These are phyloP conservation scores for Amanita pallidorosea DNA, from an alignment of 768 basidiomycete species.

Conservation along the genomic window DNA sequence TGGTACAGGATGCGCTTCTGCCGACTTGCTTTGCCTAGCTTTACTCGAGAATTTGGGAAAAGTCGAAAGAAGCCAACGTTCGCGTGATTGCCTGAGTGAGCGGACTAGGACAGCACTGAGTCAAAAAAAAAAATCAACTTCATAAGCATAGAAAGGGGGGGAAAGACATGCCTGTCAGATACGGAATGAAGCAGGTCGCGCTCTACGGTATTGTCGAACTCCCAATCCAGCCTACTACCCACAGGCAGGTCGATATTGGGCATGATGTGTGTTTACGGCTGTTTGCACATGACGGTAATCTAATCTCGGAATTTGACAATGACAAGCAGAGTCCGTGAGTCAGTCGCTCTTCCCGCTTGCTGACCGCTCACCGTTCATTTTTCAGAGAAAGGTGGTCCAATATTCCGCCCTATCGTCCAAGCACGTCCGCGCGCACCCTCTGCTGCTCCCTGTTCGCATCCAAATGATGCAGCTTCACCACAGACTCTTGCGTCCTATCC, in stretches of 20 bases:
- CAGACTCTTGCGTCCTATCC: neutral
- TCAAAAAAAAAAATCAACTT: neutral
- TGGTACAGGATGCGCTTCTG: constrained; percentile 28
- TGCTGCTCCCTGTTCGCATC: neutral
- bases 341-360: neutral
- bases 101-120: constrained; percentile 50
- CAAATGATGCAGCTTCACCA: neutral
- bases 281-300: neutral
- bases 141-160: neutral
- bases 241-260: constrained; percentile 34
- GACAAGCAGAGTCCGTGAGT: constrained; percentile 61
- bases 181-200: constrained; percentile 36
- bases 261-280: constrained; percentile 2
- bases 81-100: constrained; percentile 67
- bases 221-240: constrained; percentile 51
- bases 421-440: constrained; percentile 32
- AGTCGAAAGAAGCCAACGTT: constrained; percentile 55
- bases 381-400: constrained; percentile 59
- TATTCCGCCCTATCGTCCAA: constrained; percentile 62
- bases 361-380: neutral
- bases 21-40: constrained; percentile 45
- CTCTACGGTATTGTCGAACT: constrained; percentile 31
- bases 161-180: constrained; percentile 41
- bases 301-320: constrained; percentile 16
- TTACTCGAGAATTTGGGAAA: constrained; percentile 69